Evolutionary conservation across 805 yeast genomes (phyloP), one percentile per base, ranked within the genome.

Genomic region (Kodamaea leandrae): DNA sequence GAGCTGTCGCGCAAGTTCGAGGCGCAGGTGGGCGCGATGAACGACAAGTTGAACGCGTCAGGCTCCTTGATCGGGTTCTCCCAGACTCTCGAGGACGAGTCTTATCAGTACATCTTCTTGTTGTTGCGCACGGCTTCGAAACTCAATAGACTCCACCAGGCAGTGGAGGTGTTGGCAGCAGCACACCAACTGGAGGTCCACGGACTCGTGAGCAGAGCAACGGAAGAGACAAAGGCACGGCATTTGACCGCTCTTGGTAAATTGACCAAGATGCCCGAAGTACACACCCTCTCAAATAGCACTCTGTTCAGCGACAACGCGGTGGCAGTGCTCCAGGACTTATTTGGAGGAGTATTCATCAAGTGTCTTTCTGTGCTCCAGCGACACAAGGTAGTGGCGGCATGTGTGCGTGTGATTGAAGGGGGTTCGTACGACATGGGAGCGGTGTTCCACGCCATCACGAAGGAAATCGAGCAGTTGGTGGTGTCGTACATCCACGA

Each of bases 331-430:
- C 62, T 89, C 23, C 78, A 82, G 48, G 88, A 86, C 46, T 71
- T 88, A 29, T 83, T 85, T 47, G 78, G 85, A 59, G 71, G 79
- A 6, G 69, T 87, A n/a, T 88, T 84, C 52, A 66, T 78, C 20
- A 81, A 79, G 55, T 60, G 79, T 39, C 61, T 82, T 29, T 71
- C 80, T 17, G 78, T 85, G 4, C 60, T 87, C 14, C 93, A 86
- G 62, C 75, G 77, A 17, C 89, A 86, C 54, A 70, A 83, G 21
- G 80, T 83, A 1, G 71, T 88, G 4, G 66, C 67, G 45, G 89
- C 82, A 46, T 74, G 84, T 10, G 68, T 76, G 5, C 62, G 64
- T 8, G 43, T 47, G 21, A 58, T 68, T 16, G 41, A 36, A 17
- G 36, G 37, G 4, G 18, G 23, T 3, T 18, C 36, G 4, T 44